Percentiles rank a stretch among this genome's conserved stretches.
Conservation (phyloP, 1,284 basidiomycete species). For the Xanthoconium separans region DNA sequence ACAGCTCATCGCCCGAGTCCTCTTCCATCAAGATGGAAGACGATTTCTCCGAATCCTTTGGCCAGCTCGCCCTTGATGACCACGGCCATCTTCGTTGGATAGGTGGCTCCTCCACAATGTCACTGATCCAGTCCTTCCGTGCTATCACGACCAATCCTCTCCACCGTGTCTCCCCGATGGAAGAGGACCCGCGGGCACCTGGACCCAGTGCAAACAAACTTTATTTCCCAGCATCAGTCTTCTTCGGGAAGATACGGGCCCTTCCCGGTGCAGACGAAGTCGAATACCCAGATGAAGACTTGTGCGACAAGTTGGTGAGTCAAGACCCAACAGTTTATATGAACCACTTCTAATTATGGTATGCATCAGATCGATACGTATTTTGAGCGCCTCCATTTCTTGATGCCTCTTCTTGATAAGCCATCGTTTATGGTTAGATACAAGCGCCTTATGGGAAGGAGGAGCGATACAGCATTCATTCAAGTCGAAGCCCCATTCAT, state of each 20-base stretch:
- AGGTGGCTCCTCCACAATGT: constrained; percentile 87
- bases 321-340: constrained; percentile 9
- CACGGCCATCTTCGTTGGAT: constrained; percentile 92
- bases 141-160: constrained; percentile 70
- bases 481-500: constrained; percentile 70
- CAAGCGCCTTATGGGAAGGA: constrained; percentile 69
- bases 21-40: constrained; percentile 61
- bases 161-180: constrained; percentile 77
- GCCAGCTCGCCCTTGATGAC: constrained; percentile 84
- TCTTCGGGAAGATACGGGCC: constrained; percentile 83
- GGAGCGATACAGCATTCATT: constrained; percentile 49
- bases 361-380: constrained; percentile 72
- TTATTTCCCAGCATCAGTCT: constrained; percentile 86
- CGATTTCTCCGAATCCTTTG: constrained; percentile 78
- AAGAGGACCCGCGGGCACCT: constrained; percentile 73
- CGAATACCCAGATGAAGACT: constrained; percentile 78
- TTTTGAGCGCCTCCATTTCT: constrained; percentile 80
- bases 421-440: constrained; percentile 75
- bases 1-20: constrained; percentile 37
- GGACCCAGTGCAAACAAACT: constrained; percentile 77
- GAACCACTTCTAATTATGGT: constrained; percentile 22
- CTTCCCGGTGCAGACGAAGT: constrained; percentile 84
- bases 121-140: constrained; percentile 85
- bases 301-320: constrained; percentile 74
- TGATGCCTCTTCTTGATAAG: constrained; percentile 83